Conservation (phyloP, 176 grass and related monocot genomes). For the Chloris gayana region DNA sequence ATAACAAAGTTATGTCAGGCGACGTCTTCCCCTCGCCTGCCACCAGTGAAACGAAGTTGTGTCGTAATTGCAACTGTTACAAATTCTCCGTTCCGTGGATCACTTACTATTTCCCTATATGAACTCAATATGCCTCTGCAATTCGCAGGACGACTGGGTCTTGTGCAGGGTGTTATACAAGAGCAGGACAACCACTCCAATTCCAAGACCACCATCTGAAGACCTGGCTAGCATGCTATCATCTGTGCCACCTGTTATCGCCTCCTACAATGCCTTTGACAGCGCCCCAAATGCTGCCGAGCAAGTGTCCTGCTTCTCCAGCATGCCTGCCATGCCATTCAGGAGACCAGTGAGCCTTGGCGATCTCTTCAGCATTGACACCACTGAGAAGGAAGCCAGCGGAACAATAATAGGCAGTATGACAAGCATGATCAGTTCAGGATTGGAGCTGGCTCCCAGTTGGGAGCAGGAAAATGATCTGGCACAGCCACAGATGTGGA, state of each 20-base stretch:
- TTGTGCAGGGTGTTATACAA: constrained; percentile 79
- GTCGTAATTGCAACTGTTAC: no score
- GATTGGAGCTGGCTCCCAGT: constrained; percentile 31
- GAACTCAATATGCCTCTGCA: no score
- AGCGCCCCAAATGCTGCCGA: neutral
- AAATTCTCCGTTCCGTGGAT: neutral
- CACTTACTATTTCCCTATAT: neutral
- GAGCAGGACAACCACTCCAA: constrained; percentile 44
- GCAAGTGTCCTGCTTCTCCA: constrained; percentile 52
- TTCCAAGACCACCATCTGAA: constrained; percentile 25
- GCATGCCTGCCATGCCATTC: constrained; percentile 3
- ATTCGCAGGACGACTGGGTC: constrained; percentile 69
- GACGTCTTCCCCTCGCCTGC: no score
- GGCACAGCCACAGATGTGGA: constrained; percentile 26
- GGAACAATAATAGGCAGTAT: neutral
- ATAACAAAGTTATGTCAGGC: no score
- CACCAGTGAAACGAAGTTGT: no score
- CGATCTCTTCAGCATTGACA: constrained; percentile 13
- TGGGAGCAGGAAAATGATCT: constrained; percentile 23
- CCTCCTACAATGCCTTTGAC: constrained; percentile 9
- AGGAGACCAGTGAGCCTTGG: constrained; percentile 12
- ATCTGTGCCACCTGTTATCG: neutral
- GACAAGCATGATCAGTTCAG: constrained; percentile 26
- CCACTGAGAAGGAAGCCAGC: constrained; percentile 14
- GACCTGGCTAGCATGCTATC: neutral